Percentiles rank a stretch among this genome's conserved stretches.
phyloP scores from a whole-genome alignment of 306 rosid genomes.

The Erythrophleum fordii region DNA sequence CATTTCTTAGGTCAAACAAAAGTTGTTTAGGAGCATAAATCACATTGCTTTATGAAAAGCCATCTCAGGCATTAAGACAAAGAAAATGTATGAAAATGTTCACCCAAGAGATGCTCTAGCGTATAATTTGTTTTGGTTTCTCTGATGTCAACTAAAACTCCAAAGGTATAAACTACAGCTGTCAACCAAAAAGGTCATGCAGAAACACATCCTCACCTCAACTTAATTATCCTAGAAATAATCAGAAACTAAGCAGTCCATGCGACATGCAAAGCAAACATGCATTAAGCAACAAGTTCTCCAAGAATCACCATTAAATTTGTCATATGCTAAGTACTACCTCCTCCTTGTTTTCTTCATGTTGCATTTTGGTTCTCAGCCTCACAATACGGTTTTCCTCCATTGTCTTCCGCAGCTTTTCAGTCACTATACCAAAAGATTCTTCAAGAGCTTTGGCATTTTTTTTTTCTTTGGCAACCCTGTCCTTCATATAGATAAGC shows the following conservation, averaged over 20 bases:
- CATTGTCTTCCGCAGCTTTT: no score
- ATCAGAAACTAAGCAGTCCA: conserved; percentile 3
- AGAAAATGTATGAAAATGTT: no score
- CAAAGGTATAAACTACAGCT: neutral
- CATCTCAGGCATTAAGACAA: no score
- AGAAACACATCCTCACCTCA: conserved; percentile 14
- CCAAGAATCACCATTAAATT: no score
- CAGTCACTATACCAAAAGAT: conserved; percentile 50
- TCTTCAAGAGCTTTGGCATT: conserved; percentile 55
- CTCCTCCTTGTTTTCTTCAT: conserved; percentile 76
- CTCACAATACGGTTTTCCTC: no score
- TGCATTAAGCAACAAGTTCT: conserved; percentile 17
- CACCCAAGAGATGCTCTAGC: no score
- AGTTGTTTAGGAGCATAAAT: no score
- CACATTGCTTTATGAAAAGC: no score
- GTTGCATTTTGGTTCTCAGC: conserved; percentile 60
- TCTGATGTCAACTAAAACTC: no score
- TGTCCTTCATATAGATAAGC: conserved; percentile 57
- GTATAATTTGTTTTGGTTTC: no score
- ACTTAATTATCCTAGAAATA: neutral
- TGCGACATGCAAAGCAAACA: conserved; percentile 20
- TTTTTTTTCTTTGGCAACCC: conserved; percentile 45
- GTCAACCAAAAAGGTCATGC: neutral
- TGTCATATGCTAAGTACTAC: conserved; percentile 49
- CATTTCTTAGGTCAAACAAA: no score